A percentile compares a stretch with the other conserved stretches of the same genome.
Conservation (phyloP, 176 grass and related monocot species). For the Oryza rufipogon region DNA sequence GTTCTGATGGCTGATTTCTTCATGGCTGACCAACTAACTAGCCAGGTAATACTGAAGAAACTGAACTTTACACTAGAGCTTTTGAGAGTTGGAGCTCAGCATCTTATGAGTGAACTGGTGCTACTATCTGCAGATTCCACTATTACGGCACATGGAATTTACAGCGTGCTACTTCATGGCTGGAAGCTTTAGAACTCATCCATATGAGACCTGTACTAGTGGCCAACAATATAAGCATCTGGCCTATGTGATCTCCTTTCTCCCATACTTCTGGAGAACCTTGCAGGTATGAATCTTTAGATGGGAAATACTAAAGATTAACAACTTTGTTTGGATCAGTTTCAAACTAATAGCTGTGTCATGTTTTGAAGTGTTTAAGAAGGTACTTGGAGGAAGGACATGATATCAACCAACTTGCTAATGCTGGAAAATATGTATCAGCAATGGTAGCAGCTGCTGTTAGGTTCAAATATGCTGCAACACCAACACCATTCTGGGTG, state of each 20-base stretch:
- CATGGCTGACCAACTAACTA: constrained; percentile 98
- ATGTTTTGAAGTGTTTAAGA: constrained; percentile 66
- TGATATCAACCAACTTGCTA: constrained; percentile 79
- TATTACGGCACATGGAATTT: constrained; percentile 89
- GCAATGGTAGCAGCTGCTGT: constrained; percentile 86
- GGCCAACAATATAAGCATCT: constrained; percentile 71
- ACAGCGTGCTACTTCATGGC: constrained; percentile 89
- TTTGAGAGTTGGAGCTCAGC: background rate
- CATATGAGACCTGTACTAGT: constrained; percentile 62
- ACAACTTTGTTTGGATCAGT: background rate
- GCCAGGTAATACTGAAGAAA: constrained; percentile 61
- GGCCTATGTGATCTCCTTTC: constrained; percentile 88
- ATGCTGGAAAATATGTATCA: constrained; percentile 85
- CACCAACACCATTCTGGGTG: constrained; percentile 63
- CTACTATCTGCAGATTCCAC: constrained; percentile 58
- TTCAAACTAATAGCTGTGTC: constrained; percentile 10
- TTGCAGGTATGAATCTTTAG: constrained; percentile 72
- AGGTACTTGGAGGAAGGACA: constrained; percentile 91
- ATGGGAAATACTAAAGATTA: background rate
- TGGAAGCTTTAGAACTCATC: constrained; percentile 55
- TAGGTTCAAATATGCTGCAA: constrained; percentile 68
- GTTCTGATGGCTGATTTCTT: constrained; percentile 98
- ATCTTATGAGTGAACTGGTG: background rate
- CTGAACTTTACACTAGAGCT: background rate
- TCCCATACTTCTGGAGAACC: constrained; percentile 97